Conservation (phyloP, 768 basidiomycete genomes). For the Hypholoma sublateritium region DNA sequence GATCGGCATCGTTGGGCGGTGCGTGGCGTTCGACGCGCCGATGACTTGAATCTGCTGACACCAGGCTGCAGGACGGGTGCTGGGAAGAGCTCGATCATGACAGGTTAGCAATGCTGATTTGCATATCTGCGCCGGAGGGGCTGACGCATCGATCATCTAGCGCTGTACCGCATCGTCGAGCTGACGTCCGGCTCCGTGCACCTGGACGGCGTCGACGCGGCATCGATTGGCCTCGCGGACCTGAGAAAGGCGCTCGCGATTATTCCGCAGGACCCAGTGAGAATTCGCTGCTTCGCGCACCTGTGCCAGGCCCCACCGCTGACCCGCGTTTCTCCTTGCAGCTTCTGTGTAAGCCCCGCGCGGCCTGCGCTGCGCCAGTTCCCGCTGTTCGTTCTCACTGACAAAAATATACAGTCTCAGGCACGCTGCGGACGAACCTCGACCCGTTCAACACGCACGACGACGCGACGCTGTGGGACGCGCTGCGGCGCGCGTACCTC, state of each 20-base stretch:
- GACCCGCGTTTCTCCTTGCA: slow-evolving; percentile 19
- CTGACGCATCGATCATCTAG: slow-evolving; percentile 27
- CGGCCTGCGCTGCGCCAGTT: background rate
- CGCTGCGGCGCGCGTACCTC: slow-evolving; percentile 81
- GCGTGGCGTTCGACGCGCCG: background rate
- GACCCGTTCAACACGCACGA: slow-evolving; percentile 86
- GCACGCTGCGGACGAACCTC: slow-evolving; percentile 82
- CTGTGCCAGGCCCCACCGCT: background rate
- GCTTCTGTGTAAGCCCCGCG: slow-evolving; percentile 43
- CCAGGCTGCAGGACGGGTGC: slow-evolving; percentile 65
- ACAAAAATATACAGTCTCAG: slow-evolving; percentile 52
- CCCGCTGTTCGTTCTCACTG: background rate
- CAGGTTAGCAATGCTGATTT: slow-evolving; percentile 34
- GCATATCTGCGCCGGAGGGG: background rate
- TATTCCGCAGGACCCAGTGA: slow-evolving; percentile 81
- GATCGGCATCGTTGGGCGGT: slow-evolving; percentile 84
- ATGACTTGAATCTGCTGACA: background rate
- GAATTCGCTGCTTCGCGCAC: slow-evolving; percentile 23
- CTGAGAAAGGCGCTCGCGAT: slow-evolving; percentile 69
- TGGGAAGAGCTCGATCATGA: slow-evolving; percentile 90
- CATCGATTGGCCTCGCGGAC: slow-evolving; percentile 74
- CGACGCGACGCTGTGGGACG: slow-evolving; percentile 85
- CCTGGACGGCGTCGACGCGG: slow-evolving; percentile 85
- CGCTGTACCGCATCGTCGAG: slow-evolving; percentile 85
- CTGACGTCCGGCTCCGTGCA: slow-evolving; percentile 69